phyloP scores from a whole-genome alignment of 768 basidiomycete species.

The Hygrocybe punicea region DNA sequence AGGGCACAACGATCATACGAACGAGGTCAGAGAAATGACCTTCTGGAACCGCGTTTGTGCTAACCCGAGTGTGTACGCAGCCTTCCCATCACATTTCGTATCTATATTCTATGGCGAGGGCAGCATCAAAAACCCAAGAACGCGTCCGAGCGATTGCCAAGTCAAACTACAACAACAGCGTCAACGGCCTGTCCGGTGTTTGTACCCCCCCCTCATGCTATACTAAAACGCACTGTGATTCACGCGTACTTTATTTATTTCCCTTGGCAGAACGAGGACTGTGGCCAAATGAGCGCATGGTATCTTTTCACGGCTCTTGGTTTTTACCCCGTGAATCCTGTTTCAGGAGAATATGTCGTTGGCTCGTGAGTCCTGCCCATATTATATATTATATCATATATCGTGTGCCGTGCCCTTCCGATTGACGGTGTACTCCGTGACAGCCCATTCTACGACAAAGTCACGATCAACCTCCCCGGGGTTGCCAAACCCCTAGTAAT shows the following conservation, averaged over 20 bases:
- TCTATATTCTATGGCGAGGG: conserved; percentile 69
- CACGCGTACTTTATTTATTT: background rate
- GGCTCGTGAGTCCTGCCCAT: conserved; percentile 52
- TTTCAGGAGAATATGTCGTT: conserved; percentile 69
- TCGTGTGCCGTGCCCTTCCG: no score
- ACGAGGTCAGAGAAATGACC: conserved; percentile 50
- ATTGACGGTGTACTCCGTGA: no score
- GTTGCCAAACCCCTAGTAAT: conserved; percentile 45
- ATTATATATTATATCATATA: no score
- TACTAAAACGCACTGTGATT: background rate
- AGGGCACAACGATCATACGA: conserved; percentile 76
- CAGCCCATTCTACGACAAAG: conserved; percentile 50
- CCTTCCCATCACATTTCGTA: conserved; percentile 88
- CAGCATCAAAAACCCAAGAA: conserved; percentile 66
- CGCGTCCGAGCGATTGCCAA: conserved; percentile 65
- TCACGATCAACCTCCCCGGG: conserved; percentile 55
- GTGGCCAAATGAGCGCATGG: conserved; percentile 90
- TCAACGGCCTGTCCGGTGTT: conserved; percentile 71
- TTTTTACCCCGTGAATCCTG: conserved; percentile 83
- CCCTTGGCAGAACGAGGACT: conserved; percentile 72
- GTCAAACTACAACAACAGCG: conserved; percentile 62
- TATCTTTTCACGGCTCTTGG: conserved; percentile 80
- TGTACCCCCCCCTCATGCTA: conserved; percentile 14
- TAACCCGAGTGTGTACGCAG: conserved; percentile 30
- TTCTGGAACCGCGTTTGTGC: background rate